Evolutionary conservation across 2,329 filamentous ascomycete genomes (phyloP), one percentile per base, ranked within the genome.

Genomic region (Sporothrix brasiliensis): DNA sequence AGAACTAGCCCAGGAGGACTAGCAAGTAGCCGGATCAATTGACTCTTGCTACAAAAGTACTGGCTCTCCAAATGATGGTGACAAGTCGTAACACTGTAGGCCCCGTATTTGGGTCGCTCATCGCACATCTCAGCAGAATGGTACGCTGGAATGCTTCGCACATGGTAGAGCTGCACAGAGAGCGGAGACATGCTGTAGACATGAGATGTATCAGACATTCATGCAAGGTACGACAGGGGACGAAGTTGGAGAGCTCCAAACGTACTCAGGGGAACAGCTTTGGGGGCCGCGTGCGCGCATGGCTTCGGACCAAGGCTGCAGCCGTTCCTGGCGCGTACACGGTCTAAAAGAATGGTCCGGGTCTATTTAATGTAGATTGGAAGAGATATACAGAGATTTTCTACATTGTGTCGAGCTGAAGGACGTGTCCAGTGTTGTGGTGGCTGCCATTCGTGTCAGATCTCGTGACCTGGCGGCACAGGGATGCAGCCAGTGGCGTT

Each of bases 11-110:
- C 50, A 67, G 39, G 24, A 41, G 54, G 49, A 69, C 47, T 67
- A 68, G 56, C 41, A 44, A 61, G 56, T 56, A 70, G 68, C 71
- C 56, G 34, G 63, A 72, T 52, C 58, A 72, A 70, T 72, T 68
- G 47, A 70, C 50, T 68, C 68, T 61, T 65, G 58, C 49, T 66
- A 19, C 47, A 65, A 56, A 52, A 30, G 39, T 47, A 39, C 34
- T 41, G n/a, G 44, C 27, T 50, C 16, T 52, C 44, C 34, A 39
- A 7, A 9, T 19, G 7, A 5, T 3, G 24, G 63, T 53, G 47
- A 21, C 14, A 66, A 39, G 30, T 30, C 9, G 49, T 13, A 65
- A 39, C 9, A 14, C 27, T 39, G 30, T 63, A 21, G 10, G n/a
- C 16, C 9, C 5, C 39, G 11, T 14, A 19, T 7, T n/a, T 10